Conservation (phyloP, 495 filamentous ascomycete genomes). For the Penicillium psychrofluorescens region DNA sequence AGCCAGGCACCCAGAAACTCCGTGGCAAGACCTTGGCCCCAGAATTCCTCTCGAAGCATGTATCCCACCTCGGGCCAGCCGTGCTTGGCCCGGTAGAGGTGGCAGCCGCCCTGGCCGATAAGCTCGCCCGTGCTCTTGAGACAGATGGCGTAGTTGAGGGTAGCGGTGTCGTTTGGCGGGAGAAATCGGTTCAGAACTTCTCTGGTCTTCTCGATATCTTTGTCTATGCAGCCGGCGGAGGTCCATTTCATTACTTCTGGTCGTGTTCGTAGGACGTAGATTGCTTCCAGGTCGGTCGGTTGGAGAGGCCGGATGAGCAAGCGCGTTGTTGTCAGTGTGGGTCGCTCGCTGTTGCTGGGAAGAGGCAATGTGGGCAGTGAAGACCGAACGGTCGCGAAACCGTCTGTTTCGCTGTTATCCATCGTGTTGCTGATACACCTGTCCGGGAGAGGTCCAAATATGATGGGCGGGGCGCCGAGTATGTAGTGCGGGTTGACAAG, state of each 20-base stretch:
- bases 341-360: slow-evolving; percentile 1
- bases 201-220: slow-evolving; percentile 23
- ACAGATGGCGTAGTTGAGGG: slow-evolving; percentile 36
- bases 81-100: slow-evolving; percentile 6
- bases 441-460: too few relatives aligned
- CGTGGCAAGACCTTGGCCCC: slow-evolving; percentile 38
- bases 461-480: too few relatives aligned
- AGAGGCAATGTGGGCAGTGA: slow-evolving; percentile 7
- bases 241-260: slow-evolving; percentile 46
- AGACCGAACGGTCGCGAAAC: slow-evolving; percentile 4
- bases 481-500: too few relatives aligned
- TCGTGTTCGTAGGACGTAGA: slow-evolving; percentile 36
- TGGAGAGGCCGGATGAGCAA: slow-evolving; percentile 33
- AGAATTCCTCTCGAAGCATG: slow-evolving; percentile 33
- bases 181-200: slow-evolving; percentile 20
- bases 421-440: too few relatives aligned
- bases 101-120: slow-evolving; percentile 12
- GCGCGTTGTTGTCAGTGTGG: slow-evolving; percentile 30
- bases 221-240: slow-evolving; percentile 23
- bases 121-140: slow-evolving; percentile 11
- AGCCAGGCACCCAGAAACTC: slow-evolving; percentile 38
- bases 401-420: neutral
- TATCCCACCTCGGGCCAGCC: slow-evolving; percentile 40
- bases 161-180: slow-evolving; percentile 16
- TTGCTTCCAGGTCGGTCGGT: slow-evolving; percentile 26